Base-by-base conservation (phyloP, 352 stramenopile genomes). In the Phytophthora vignae region DNA sequence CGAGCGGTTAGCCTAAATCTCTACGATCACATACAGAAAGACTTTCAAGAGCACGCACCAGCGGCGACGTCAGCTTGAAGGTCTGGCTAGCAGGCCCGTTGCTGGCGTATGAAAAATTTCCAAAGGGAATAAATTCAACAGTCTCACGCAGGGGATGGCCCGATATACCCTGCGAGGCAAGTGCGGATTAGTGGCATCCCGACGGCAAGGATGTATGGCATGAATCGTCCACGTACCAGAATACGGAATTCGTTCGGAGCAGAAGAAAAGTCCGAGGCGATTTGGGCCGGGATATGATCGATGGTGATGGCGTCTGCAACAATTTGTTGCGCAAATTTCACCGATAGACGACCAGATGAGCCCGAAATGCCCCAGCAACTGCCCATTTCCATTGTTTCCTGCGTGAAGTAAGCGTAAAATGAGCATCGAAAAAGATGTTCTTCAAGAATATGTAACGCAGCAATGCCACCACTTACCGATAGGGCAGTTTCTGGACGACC, bases 361-460 rank as follows among this genome's bases (percentile, higher is more conserved):
- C 88, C 84, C 6, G 64, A 60, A 36, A 96, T 79, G 21, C 80
- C 82, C 88, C 90, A 97, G 65, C 91, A 97, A 44, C 83, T 93
- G 14, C 91, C 91, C 14, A 96, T 87, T 63, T 94, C 89, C 70
- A 91, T 92, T 15, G 88, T 93, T 87, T 93, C 84, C 86, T 94
- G 61, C 9, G 19, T 31, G 5, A 46, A 6, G 12, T 8, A 44
- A 44, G 12, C 4, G 38, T 12, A 44, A 44, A n/a, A 44, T 44
- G 38, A 44, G 38, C 15, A 44, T 44, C 17, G 9, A 52, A 0
- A 7, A 52, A 52, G 38, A 12, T 5, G 7, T n/a, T n/a, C n/a
- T n/a, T n/a, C n/a, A n/a, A n/a, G n/a, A n/a, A n/a, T n/a, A n/a
- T 52, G 0, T 25, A 54, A 8, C 5, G 17, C 27, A 54, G 9